Evolutionary conservation across 192 early-diverging fungal genomes (phyloP).

Genomic region (Backusella tarrabulga): DNA sequence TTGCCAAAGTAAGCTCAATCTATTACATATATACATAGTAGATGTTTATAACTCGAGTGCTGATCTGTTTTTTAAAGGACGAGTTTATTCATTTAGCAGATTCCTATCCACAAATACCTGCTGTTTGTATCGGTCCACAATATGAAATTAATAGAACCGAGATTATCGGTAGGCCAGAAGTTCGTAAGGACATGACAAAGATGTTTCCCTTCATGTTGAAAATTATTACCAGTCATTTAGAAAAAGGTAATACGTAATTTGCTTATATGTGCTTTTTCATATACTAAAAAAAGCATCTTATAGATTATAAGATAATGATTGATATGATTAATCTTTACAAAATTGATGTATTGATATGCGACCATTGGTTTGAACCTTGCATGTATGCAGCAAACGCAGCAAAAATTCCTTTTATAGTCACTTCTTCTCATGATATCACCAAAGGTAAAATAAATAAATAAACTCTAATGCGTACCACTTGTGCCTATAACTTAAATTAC

Average conservation of each 20-base stretch:
- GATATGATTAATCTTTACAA: background rate
- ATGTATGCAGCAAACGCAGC: constrained; percentile 8
- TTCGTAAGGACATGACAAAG: background rate
- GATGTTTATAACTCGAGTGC: background rate
- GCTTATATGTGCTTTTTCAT: background rate
- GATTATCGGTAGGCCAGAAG: background rate
- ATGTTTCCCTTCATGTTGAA: background rate
- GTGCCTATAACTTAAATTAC: background rate
- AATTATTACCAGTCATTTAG: background rate
- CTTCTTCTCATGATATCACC: constrained; percentile 9
- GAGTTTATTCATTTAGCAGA: background rate
- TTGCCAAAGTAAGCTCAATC: constrained; percentile 1
- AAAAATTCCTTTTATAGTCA: constrained; percentile 24
- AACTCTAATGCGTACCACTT: background rate
- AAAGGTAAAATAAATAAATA: background rate
- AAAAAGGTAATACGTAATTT: background rate
- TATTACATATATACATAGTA: background rate
- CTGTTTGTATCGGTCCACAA: background rate
- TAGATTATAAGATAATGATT: background rate
- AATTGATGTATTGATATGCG: constrained; percentile 17
- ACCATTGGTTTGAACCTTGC: constrained; percentile 19
- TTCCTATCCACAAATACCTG: background rate
- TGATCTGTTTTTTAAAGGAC: background rate
- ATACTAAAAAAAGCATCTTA: background rate
- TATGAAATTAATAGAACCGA: background rate